Percentiles rank a stretch among this genome's conserved stretches.
These are phyloP conservation scores for Marvania coccoides DNA, from an alignment of 139 green algal species.

Conservation along the genomic window DNA sequence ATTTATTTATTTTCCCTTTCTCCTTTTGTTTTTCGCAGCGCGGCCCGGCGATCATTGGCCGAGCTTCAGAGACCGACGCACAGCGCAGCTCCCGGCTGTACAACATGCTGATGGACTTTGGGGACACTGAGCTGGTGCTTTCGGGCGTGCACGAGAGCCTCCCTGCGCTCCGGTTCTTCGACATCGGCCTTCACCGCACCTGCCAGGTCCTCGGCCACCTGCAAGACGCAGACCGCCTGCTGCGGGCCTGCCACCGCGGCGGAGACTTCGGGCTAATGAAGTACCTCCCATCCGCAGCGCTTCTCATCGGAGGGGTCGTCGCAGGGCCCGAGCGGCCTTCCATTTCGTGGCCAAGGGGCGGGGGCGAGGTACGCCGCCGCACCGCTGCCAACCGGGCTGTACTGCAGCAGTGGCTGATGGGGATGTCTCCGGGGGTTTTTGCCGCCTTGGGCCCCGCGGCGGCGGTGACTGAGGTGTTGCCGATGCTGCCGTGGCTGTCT, in stretches of 20 bases:
- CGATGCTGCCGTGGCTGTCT: slow-evolving; percentile 42
- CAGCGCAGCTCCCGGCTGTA: slow-evolving; percentile 30
- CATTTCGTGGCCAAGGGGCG: slow-evolving; percentile 55
- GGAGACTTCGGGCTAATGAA: slow-evolving; percentile 36
- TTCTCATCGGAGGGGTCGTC: slow-evolving; percentile 17
- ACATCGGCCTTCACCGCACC: slow-evolving; percentile 55
- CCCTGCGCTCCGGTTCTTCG: slow-evolving; percentile 45
- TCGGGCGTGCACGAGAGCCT: slow-evolving; percentile 61
- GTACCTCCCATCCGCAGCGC: slow-evolving; percentile 49
- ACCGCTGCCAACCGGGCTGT: slow-evolving; percentile 26
- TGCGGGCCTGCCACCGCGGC: slow-evolving; percentile 18
- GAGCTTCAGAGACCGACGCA: slow-evolving; percentile 11
- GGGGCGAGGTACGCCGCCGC: slow-evolving; percentile 6
- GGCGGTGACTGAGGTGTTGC: slow-evolving; percentile 31
- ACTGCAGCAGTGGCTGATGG: slow-evolving; percentile 46
- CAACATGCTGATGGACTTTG: slow-evolving; percentile 55
- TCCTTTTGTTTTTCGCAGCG: neutral
- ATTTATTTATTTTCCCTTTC: neutral
- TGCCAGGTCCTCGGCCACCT: slow-evolving; percentile 36
- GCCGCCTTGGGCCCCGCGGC: neutral
- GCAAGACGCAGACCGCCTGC: slow-evolving; percentile 45
- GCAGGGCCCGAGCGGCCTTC: slow-evolving; percentile 30
- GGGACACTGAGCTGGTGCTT: slow-evolving; percentile 69
- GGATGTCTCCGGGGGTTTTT: slow-evolving; percentile 2
- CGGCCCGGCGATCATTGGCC: slow-evolving; percentile 4